Evolutionary conservation across 371 early-diverging fungal species (phyloP).

Genomic region (Mucor mucedo): DNA sequence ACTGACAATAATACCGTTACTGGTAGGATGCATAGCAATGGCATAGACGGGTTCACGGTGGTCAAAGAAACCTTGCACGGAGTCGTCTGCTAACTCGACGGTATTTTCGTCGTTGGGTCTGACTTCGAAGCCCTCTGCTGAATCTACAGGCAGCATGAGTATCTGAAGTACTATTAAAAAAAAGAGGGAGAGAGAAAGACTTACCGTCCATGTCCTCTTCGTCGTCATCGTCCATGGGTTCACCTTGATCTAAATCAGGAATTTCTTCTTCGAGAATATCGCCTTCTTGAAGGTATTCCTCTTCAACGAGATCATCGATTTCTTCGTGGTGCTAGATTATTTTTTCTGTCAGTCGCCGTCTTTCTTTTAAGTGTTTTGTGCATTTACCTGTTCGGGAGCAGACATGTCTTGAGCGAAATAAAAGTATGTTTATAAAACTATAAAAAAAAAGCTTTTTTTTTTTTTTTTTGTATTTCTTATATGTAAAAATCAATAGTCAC

Average conservation of each 20-base stretch:
- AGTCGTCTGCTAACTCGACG: conserved; percentile 83
- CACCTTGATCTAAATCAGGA: conserved; percentile 49
- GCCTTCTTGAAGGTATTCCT: conserved; percentile 44
- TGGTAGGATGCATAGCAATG: conserved; percentile 82
- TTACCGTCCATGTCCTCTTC: conserved; percentile 36
- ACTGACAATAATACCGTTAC: conserved; percentile 66
- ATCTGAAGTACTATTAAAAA: too few relatives aligned
- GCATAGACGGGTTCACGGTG: conserved; percentile 92
- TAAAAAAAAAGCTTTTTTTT: too few relatives aligned
- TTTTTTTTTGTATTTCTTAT: too few relatives aligned
- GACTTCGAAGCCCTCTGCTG: conserved; percentile 36
- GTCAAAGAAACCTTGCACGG: conserved; percentile 90
- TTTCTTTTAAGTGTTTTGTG: too few relatives aligned
- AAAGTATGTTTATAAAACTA: too few relatives aligned
- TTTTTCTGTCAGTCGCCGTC: neutral
- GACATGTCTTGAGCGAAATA: too few relatives aligned
- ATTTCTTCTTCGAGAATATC: conserved; percentile 44
- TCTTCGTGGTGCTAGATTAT: conserved; percentile 17
- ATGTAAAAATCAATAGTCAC: too few relatives aligned
- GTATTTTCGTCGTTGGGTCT: conserved; percentile 57
- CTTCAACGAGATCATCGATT: conserved; percentile 50
- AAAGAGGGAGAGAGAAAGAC: too few relatives aligned
- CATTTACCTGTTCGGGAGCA: conserved; percentile 21
- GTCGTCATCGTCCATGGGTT: conserved; percentile 49
- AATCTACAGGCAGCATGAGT: conserved; percentile 1